Evolutionary conservation across 495 filamentous ascomycete species (phyloP).

Genomic region (Pseudevernia furfuracea): DNA sequence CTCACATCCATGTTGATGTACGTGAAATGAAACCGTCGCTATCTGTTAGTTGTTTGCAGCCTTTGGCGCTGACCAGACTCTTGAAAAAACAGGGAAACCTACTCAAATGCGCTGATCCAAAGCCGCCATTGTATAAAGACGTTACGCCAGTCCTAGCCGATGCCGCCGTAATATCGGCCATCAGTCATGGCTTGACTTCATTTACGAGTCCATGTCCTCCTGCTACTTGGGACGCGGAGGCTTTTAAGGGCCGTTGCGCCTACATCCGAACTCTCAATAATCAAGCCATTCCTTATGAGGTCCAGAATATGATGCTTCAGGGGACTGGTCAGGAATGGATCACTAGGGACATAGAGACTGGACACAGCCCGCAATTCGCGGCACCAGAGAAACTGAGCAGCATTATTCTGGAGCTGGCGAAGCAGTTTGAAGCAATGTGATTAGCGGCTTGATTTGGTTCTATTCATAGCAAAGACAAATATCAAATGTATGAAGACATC

Average conservation of each 20-base stretch:
- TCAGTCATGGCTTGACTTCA: slow-evolving; percentile 13
- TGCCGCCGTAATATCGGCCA: slow-evolving; percentile 6
- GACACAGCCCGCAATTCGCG: slow-evolving; percentile 22
- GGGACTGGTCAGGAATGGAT: slow-evolving; percentile 20
- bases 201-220: slow-evolving; percentile 17
- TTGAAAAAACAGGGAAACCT: slow-evolving; percentile 18
- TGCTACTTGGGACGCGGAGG: slow-evolving; percentile 16
- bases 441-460: not conserved
- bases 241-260: slow-evolving; percentile 11
- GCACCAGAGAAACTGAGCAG: slow-evolving; percentile 21
- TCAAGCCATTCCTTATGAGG: slow-evolving; percentile 7
- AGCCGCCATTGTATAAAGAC: slow-evolving; percentile 22
- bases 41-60: not conserved
- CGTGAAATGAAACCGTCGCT: not conserved
- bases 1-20: slow-evolving; percentile 22
- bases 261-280: slow-evolving; percentile 15
- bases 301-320: slow-evolving; percentile 12
- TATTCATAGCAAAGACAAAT: no score
- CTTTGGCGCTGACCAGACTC: slow-evolving; percentile 4
- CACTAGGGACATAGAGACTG: slow-evolving; percentile 21
- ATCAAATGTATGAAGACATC: no score
- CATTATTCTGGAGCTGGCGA: slow-evolving; percentile 18
- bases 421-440: slow-evolving; percentile 10
- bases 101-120: slow-evolving; percentile 22
- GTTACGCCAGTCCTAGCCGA: slow-evolving; percentile 8